Evolutionary conservation across 2,329 filamentous ascomycete species (phyloP).

Genomic region (Fusarium chuoi): DNA sequence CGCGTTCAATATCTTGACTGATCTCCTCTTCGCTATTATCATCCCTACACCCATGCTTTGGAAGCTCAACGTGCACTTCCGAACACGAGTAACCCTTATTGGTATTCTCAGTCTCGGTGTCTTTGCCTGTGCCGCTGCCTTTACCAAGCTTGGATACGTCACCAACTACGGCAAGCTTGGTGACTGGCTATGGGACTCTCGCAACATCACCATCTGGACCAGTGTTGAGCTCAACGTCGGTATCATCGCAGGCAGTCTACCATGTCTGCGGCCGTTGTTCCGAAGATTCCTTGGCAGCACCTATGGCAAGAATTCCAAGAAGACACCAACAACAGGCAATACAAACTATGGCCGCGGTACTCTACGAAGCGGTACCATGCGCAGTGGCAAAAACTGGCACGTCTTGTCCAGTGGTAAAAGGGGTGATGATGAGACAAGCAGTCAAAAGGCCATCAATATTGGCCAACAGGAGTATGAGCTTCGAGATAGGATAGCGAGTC

Average conservation of each 20-base stretch:
- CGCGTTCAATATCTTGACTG: slow-evolving; percentile 50
- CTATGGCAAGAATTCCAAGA: slow-evolving; percentile 45
- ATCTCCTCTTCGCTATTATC: slow-evolving; percentile 53
- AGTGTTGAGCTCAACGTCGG: slow-evolving; percentile 52
- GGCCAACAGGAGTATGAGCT: slow-evolving; percentile 43
- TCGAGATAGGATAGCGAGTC: slow-evolving; percentile 27
- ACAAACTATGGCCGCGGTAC: slow-evolving; percentile 41
- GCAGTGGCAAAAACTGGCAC: slow-evolving; percentile 41
- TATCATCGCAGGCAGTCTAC: slow-evolving; percentile 51
- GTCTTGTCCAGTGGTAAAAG: slow-evolving; percentile 35
- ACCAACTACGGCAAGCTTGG: slow-evolving; percentile 52
- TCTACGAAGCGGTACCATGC: slow-evolving; percentile 37
- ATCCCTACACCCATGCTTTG: slow-evolving; percentile 53
- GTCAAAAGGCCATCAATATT: slow-evolving; percentile 44
- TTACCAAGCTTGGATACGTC: slow-evolving; percentile 54
- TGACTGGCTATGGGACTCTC: slow-evolving; percentile 58
- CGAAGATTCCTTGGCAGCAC: slow-evolving; percentile 46
- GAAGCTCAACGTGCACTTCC: slow-evolving; percentile 53
- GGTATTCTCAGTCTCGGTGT: slow-evolving; percentile 56
- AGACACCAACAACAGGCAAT: slow-evolving; percentile 40
- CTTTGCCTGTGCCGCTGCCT: slow-evolving; percentile 56
- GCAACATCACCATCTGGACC: slow-evolving; percentile 60
- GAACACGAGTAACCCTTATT: slow-evolving; percentile 54
- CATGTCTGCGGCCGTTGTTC: slow-evolving; percentile 50
- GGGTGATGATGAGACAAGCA: slow-evolving; percentile 42